phyloP scores from a whole-genome alignment of 2,329 filamentous ascomycete genomes.

The Endoconidiophora polonica region DNA sequence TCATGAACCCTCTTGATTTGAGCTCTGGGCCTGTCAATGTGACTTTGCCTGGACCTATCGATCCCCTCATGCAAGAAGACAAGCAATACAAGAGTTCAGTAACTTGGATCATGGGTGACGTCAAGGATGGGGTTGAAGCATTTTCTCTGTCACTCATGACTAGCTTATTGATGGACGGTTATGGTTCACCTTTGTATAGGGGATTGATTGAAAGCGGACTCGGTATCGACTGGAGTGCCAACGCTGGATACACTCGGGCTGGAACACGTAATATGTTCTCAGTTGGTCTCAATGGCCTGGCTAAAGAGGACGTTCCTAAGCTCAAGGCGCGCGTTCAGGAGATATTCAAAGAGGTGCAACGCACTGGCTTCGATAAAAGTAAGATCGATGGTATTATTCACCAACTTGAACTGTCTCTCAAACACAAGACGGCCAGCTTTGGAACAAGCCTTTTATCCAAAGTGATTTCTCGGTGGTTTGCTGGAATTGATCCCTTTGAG shows the following conservation, averaged over 20 bases:
- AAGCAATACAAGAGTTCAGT: conserved; percentile 88
- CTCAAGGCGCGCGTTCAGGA: conserved; percentile 59
- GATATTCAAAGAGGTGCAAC: conserved; percentile 51
- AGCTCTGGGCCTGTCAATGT: conserved; percentile 48
- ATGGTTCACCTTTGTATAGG: conserved; percentile 83
- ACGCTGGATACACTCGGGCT: conserved; percentile 76
- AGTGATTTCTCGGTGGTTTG: conserved; percentile 86
- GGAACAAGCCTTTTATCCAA: conserved; percentile 82
- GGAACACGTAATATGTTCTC: conserved; percentile 71
- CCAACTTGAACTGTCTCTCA: conserved; percentile 79
- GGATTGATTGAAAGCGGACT: conserved; percentile 78
- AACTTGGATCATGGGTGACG: conserved; percentile 80
- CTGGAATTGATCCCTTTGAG: conserved; percentile 82
- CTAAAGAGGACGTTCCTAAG: conserved; percentile 58
- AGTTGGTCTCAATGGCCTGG: conserved; percentile 78
- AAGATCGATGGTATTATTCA: conserved; percentile 93
- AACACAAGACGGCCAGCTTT: conserved; percentile 93
- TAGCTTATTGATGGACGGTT: conserved; percentile 77
- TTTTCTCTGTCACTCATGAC: conserved; percentile 74
- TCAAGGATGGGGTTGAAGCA: conserved; percentile 66
- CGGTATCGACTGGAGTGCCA: conserved; percentile 86
- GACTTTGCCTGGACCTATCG: conserved; percentile 62
- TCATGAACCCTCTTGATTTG: conserved; percentile 60
- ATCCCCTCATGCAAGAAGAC: conserved; percentile 70
- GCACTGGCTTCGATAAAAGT: conserved; percentile 68